Evolutionary conservation across 306 rosid genomes (phyloP).

Genomic region (Corylus heterophylla): DNA sequence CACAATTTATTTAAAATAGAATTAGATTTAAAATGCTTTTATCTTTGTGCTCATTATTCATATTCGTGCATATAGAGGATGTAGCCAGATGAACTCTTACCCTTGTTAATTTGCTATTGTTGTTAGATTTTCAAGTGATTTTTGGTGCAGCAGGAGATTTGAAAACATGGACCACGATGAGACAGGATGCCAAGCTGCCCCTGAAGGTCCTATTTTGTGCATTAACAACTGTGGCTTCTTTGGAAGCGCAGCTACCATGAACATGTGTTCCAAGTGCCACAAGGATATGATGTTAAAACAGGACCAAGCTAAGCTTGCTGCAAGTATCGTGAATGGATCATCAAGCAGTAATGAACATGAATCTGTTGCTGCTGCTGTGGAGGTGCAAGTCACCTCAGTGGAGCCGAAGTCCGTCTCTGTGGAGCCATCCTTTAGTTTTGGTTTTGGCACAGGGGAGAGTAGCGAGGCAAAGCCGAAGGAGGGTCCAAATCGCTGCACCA

Average conservation of each 20-base stretch:
- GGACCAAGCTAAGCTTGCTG: constrained; percentile 88
- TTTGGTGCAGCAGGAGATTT: constrained; percentile 49
- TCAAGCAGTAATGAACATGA: constrained; percentile 57
- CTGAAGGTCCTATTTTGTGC: constrained; percentile 85
- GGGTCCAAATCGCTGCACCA: constrained; percentile 79
- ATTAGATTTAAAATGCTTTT: not conserved
- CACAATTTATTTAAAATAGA: too few species aligned
- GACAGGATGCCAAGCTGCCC: constrained; percentile 94
- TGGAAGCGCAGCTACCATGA: constrained; percentile 87
- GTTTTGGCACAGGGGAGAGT: constrained; percentile 46
- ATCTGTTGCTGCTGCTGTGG: constrained; percentile 40
- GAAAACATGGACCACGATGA: constrained; percentile 80
- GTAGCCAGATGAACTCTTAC: not conserved
- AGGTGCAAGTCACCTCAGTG: constrained; percentile 39
- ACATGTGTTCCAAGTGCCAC: constrained; percentile 97
- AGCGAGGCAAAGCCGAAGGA: constrained; percentile 64
- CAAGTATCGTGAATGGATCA: constrained; percentile 78
- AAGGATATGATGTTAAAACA: constrained; percentile 77
- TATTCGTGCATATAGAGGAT: not conserved
- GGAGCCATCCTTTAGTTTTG: constrained; percentile 40
- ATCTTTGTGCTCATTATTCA: not conserved
- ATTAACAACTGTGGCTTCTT: constrained; percentile 91
- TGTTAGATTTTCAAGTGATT: constrained; percentile 8
- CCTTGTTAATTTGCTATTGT: not conserved
- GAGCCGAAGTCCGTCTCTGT: constrained; percentile 50